Evolutionary conservation across 495 filamentous ascomycete species (phyloP).

Genomic region (Emericellopsis terricola): DNA sequence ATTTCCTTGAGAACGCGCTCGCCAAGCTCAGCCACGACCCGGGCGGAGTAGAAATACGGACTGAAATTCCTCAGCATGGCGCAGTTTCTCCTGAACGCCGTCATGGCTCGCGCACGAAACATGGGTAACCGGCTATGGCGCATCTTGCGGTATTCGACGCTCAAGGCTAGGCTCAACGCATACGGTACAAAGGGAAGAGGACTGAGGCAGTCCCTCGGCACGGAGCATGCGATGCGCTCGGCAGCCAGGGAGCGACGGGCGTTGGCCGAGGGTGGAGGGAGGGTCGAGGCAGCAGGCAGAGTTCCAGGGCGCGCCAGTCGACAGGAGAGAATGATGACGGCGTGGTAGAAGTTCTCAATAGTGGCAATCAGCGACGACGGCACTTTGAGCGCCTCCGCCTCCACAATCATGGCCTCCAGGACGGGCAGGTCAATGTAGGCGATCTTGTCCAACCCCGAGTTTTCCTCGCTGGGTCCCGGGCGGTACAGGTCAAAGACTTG

Average conservation of each 20-base stretch:
- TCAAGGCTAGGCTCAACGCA: conserved; percentile 45
- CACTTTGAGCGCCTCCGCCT: conserved; percentile 20
- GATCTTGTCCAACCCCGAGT: conserved; percentile 14
- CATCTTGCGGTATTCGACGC: conserved; percentile 54
- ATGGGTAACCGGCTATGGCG: conserved; percentile 45
- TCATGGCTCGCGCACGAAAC: conserved; percentile 40
- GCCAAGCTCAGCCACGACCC: conserved; percentile 40
- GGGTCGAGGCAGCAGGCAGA: conserved; percentile 15
- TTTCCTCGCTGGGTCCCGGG: conserved; percentile 32
- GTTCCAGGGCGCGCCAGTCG: conserved; percentile 15
- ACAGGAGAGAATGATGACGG: conserved; percentile 43
- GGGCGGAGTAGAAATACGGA: conserved; percentile 42
- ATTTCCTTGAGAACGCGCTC: conserved; percentile 9
- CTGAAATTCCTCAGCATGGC: conserved; percentile 35
- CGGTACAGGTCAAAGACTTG: conserved; percentile 51
- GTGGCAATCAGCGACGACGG: conserved; percentile 28
- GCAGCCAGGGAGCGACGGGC: conserved; percentile 44
- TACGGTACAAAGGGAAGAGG: conserved; percentile 51
- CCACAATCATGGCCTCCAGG: conserved; percentile 46
- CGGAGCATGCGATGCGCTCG: conserved; percentile 42
- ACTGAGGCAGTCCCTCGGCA: conserved; percentile 32
- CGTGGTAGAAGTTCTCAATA: conserved; percentile 52
- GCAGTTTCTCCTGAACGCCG: conserved; percentile 40
- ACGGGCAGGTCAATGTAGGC: conserved; percentile 34
- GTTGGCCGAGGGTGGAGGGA: conserved; percentile 35